Base-by-base conservation (phyloP, 2,329 filamentous ascomycete species). In the Pyrenophora graminea region DNA sequence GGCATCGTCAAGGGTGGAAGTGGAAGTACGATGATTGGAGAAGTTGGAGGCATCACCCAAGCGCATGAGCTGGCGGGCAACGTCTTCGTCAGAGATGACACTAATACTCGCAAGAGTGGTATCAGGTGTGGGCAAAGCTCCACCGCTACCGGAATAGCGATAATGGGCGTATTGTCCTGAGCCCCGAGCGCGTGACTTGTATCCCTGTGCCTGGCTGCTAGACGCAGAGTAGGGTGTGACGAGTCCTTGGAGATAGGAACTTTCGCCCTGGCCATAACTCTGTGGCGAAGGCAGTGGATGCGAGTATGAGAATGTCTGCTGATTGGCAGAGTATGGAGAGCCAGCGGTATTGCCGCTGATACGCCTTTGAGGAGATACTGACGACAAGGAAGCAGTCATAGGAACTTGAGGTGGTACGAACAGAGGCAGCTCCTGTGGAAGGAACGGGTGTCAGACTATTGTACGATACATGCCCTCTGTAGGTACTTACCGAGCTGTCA, bases 31-130 rank as follows among this genome's bases (percentile, higher is more conserved):
- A 47, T 96, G 90, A 1, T 67, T 69, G 6, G 91, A 96, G 67
- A 95, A 88, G 71, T 96, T 96, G 49, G 91, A 94, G 63, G 92
- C 90, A 71, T 97, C 92, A 39, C 94, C 92, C 47, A 99, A 83
- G 63, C 93, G 89, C 87, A 99, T 97, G 67, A 99, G 81, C 76
- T 97, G 94, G 70, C 97, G 87, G 50, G 94, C 94, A 56, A 97
- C 94, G 75, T 99, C 94, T 74, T 99, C 94, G 71, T 99, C 94
- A 12, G 44, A 97, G 74, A 99, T 93, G 73, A 91, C 95, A 76
- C 93, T 97, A 40, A 60, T 59, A 32, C 69, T 71, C 47, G 90
- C 90, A 63, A 97, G 89, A 10, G 94, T 99, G n/a, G 93, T 93
- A 66, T 97, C 94, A 21, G 94, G 94, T 2, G 94, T 99, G 17